Conservation (phyloP, 2,329 filamentous ascomycete species). For the Aspergillus pseudoglaucus region DNA sequence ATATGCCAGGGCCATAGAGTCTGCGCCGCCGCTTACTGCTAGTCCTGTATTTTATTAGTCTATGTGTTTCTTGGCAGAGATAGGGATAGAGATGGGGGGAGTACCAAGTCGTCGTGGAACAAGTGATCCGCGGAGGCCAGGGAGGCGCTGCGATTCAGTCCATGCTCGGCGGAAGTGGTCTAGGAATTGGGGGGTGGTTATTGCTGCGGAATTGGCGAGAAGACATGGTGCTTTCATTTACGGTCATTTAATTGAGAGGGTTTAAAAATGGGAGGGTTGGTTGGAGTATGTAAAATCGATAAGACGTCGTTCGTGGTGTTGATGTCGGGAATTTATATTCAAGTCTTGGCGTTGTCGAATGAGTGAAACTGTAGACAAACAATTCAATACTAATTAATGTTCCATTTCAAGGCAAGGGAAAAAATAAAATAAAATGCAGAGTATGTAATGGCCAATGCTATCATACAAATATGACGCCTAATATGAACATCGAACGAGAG, state of each 20-base stretch:
- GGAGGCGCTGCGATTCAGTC: slow-evolving; percentile 12
- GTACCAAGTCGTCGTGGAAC: slow-evolving; percentile 24
- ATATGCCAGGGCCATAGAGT: slow-evolving; percentile 92
- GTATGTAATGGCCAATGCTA: background rate
- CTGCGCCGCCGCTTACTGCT: slow-evolving; percentile 85
- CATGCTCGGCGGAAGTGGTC: slow-evolving; percentile 25
- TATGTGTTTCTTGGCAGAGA: background rate
- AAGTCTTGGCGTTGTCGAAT: too few relatives aligned
- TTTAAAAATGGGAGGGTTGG: background rate
- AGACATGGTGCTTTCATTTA: slow-evolving; percentile 1
- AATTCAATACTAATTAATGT: too few relatives aligned
- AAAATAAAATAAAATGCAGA: background rate
- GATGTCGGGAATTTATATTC: too few relatives aligned
- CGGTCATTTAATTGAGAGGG: slow-evolving; percentile 9
- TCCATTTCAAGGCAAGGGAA: too few relatives aligned
- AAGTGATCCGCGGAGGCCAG: slow-evolving; percentile 4
- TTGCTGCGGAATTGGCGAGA: slow-evolving; percentile 8
- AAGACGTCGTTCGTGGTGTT: too few relatives aligned
- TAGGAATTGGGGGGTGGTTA: slow-evolving; percentile 23
- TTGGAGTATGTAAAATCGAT: too few relatives aligned
- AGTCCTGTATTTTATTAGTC: slow-evolving; percentile 49
- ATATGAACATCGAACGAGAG: slow-evolving; percentile 1
- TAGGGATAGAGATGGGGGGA: slow-evolving; percentile 1
- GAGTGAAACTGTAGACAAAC: too few relatives aligned
- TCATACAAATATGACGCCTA: background rate